Evolutionary conservation across 306 rosid genomes (phyloP).

Genomic region (Erythrophleum fordii): DNA sequence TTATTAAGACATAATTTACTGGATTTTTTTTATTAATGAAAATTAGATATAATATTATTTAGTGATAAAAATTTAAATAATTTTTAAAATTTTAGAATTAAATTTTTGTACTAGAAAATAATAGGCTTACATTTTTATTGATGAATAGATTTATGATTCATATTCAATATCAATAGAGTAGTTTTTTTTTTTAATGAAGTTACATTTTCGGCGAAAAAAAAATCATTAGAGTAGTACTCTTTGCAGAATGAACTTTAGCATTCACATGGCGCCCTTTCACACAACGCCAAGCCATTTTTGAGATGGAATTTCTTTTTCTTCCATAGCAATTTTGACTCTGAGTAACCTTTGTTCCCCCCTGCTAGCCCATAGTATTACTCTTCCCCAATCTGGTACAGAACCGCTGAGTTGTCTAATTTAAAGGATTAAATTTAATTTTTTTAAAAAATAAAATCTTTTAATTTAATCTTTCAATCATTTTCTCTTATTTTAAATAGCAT

Average conservation of each 20-base stretch:
- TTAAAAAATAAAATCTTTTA: too few relatives aligned
- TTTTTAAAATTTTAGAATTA: neutral
- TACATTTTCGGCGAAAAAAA: too few relatives aligned
- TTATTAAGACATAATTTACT: conserved; percentile 48
- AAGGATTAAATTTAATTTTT: too few relatives aligned
- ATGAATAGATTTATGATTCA: neutral
- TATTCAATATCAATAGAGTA: neutral
- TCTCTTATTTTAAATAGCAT: too few relatives aligned
- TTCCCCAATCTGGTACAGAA: too few relatives aligned
- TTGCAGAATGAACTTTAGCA: neutral
- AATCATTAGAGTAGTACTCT: neutral
- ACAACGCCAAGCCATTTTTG: neutral
- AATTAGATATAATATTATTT: neutral
- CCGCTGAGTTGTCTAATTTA: too few relatives aligned
- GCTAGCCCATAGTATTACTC: too few relatives aligned
- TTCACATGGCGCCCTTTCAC: neutral
- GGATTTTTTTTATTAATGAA: neutral
- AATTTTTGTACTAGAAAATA: neutral
- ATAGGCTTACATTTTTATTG: neutral
- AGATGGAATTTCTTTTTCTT: neutral
- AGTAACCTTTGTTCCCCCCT: too few relatives aligned
- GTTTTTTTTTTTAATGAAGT: too few relatives aligned
- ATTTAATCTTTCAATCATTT: too few relatives aligned
- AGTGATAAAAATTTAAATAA: neutral
- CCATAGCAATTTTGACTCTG: neutral